Base-by-base conservation (phyloP, 2,329 filamentous ascomycete species). In the Orbilia ellipsospora region DNA sequence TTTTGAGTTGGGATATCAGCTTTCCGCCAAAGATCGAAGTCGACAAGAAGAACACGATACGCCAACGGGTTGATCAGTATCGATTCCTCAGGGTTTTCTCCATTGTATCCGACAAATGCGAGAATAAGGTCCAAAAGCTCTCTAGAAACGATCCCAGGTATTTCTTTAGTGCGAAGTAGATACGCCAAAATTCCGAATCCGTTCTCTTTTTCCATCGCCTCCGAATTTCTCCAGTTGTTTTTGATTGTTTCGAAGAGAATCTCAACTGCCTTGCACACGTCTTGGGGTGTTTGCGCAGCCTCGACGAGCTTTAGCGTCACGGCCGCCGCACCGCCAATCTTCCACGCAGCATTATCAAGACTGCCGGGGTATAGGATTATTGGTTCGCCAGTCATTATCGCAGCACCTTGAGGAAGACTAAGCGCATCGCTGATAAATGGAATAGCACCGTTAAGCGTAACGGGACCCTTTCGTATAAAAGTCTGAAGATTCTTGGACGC, bases 1-100 rank as follows among this genome's bases (percentile, higher is more conserved):
- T 91, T 90, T 80, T 97, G 93, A 0, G 94, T 92, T 16, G 89
- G 86, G 4, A 88, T 81, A 40, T 92, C 90, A 20, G 91, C 92
- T 82, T 89, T 90, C 78, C 94, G 88, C 95, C 95, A 99, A 18
- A 94, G 91, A 80, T 97, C 94, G 78, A 96, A 88, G 82, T 99
- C 95, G 64, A 98, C 92, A 28, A 99, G 86, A 16, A 99, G 85
- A 40, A 97, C 90, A 54, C 95, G 90, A 82, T 98, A 99, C 2
- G 94, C 95, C 77, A 99, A 86, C 0, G 95, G 94, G 79, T 99
- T 99, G 78, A 96, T 92, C 81, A 99, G 96, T 79, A 97, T 92
- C 0, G 94, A 97, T 70, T 94, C 90, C 70, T 93, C 88, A 0
- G 93, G 92, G 40, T 89, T 86, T n/a, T 87, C 84, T 78, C 90